These are phyloP conservation scores for Penicillium paxilli DNA, from an alignment of 495 filamentous ascomycete species.

Conservation along the genomic window DNA sequence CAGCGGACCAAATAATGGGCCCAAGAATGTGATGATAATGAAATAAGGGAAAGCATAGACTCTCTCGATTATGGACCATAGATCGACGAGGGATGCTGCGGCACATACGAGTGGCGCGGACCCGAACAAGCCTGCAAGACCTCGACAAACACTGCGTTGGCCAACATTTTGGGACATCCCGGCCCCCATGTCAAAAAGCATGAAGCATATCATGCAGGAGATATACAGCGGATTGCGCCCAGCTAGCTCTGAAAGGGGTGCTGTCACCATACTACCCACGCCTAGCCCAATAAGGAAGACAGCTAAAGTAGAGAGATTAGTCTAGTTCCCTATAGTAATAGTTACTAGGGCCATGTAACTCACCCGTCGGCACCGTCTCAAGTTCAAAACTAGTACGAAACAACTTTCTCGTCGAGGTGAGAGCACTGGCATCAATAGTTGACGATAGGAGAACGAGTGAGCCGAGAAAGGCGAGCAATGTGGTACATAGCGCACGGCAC, in stretches of 20 bases:
- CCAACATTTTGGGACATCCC: constrained; percentile 40
- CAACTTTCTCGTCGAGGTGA: constrained; percentile 2
- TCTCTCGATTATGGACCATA: constrained; percentile 41
- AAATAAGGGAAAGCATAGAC: constrained; percentile 43
- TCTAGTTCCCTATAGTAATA: constrained; percentile 30
- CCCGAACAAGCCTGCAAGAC: constrained; percentile 46
- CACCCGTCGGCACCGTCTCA: constrained; percentile 15
- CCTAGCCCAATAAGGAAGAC: constrained; percentile 60
- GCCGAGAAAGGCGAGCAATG: constrained; percentile 49
- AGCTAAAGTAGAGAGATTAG: not conserved
- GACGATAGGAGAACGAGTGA: constrained; percentile 46
- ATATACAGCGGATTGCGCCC: constrained; percentile 53
- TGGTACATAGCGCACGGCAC: constrained; percentile 33
- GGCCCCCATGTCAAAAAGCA: constrained; percentile 45
- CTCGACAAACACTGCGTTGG: constrained; percentile 38
- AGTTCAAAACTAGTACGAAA: constrained; percentile 13
- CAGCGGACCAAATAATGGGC: constrained; percentile 42
- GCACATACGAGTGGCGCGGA: constrained; percentile 35
- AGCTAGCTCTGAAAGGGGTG: constrained; percentile 55
- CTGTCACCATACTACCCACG: constrained; percentile 39
- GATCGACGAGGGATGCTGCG: constrained; percentile 39
- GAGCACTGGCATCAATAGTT: constrained; percentile 43
- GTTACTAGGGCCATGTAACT: constrained; percentile 34
- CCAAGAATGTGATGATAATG: constrained; percentile 44
- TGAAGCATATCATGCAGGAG: constrained; percentile 30